These are phyloP conservation scores for Botrytis elliptica DNA, from an alignment of 2,329 filamentous ascomycete genomes.

Conservation along the genomic window DNA sequence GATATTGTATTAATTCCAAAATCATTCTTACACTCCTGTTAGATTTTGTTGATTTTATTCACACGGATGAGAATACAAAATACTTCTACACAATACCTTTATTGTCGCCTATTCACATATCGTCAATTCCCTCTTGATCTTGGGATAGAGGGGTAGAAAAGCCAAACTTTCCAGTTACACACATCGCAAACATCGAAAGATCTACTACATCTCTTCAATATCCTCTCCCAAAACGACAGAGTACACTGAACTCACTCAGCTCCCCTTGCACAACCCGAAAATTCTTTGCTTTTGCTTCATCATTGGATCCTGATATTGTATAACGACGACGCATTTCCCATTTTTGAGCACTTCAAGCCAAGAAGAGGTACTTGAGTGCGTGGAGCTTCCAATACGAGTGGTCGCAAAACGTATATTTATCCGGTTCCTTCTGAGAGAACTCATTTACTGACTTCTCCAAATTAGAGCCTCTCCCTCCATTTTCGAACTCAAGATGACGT, in stretches of 20 bases:
- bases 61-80: neutral
- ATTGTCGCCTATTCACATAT: neutral
- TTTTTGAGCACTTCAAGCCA: neutral
- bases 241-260: neutral
- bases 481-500: constrained; percentile 30
- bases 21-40: neutral
- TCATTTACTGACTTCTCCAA: neutral
- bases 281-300: neutral
- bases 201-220: neutral
- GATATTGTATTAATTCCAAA: neutral
- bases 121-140: neutral
- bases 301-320: neutral
- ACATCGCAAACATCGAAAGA: neutral
- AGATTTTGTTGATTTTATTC: neutral
- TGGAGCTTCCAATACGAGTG: neutral
- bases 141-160: neutral
- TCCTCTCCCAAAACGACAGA: neutral
- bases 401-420: neutral
- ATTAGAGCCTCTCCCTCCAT: constrained; percentile 3
- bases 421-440: neutral
- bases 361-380: neutral
- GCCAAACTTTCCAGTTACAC: neutral
- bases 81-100: neutral
- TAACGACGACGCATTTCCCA: neutral
- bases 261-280: constrained; percentile 1